Conservation (phyloP, 345 rosid genomes). For the Draba incana region DNA sequence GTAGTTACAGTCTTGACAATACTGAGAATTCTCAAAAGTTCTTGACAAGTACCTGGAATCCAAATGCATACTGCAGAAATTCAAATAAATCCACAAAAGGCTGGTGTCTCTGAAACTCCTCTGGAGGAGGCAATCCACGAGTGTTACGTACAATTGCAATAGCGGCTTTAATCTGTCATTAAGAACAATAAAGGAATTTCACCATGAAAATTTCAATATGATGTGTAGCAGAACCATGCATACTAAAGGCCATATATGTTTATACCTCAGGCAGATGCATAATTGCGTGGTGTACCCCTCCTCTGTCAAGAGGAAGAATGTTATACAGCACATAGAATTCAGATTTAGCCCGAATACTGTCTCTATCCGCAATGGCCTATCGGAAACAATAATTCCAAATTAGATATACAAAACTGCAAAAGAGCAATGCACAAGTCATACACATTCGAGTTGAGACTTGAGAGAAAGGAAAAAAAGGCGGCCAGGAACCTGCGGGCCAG, state of each 20-base stretch:
- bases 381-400: conserved; percentile 28
- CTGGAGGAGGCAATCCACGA: conserved; percentile 60
- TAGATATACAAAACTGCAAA: not conserved
- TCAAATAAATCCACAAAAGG: conserved; percentile 71
- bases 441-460: conserved; percentile 1
- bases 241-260: not conserved
- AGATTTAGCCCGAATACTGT: conserved; percentile 54
- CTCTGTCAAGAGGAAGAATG: conserved; percentile 88
- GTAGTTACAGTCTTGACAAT: conserved; percentile 10
- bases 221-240: not conserved
- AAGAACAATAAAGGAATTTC: conserved; percentile 5
- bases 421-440: conserved; percentile 18
- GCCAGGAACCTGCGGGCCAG: conserved; percentile 64
- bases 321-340: conserved; percentile 77
- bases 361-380: conserved; percentile 73
- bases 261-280: conserved; percentile 84
- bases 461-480: conserved; percentile 16
- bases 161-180: conserved; percentile 79
- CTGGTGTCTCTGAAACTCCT: conserved; percentile 54
- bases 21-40: conserved; percentile 3
- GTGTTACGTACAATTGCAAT: conserved; percentile 65
- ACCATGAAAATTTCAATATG: conserved; percentile 7
- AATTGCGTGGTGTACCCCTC: conserved; percentile 82
- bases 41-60: conserved; percentile 72
- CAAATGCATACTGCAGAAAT: conserved; percentile 76